Evolutionary conservation across 2,329 filamentous ascomycete genomes (phyloP), one percentile per base, ranked within the genome.

Genomic region (Sporothrix variecibatus): DNA sequence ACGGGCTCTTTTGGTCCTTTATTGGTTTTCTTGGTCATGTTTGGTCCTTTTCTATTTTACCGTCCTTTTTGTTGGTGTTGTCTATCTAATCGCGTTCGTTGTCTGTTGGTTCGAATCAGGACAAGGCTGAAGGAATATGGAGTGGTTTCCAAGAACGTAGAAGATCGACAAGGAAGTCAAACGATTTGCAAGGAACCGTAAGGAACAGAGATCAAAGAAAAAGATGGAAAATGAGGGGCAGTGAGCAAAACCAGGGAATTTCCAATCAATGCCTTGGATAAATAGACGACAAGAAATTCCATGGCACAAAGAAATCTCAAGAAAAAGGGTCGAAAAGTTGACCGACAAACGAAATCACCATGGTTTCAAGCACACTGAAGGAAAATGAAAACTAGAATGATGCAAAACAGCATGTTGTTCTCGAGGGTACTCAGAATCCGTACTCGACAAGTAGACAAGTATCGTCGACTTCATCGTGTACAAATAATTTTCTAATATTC

Each of bases 111-210:
- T 40, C 62, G 12, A 46, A 65, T 46, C 5, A 28, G 62, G 62
- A 46, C 38, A 65, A 46, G 62, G 62, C 62, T 65, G 38, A 46
- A 65, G 62, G n/a, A 43, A n/a, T n/a, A 20, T 62, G 58, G 31
- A 49, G 43, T 62, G 58, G 17, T 46, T 38, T 65, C 62, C 62
- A 3, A 17, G 38, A 43, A 65, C 3, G 60, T 46, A 28, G n/a
- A 65, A 65, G 62, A 65, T 65, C 62, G 62, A 43, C 62, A 26
- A 7, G 12, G 4, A 12, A 7, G 9, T 43, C 34, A n/a, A 23
- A 38, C 34, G 12, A 64, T 7, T 31, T 23, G n/a, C 34, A 40
- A 26, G 38, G 38, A 46, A 43, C 38, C 34, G 28, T 15, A 2
- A 23, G 34, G 34, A 40, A 64, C n/a, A 38, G 31, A 23, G 60